Evolutionary conservation across 1,139 yeast species (phyloP).

Genomic region (Hyphopichia pseudoburtonii): DNA sequence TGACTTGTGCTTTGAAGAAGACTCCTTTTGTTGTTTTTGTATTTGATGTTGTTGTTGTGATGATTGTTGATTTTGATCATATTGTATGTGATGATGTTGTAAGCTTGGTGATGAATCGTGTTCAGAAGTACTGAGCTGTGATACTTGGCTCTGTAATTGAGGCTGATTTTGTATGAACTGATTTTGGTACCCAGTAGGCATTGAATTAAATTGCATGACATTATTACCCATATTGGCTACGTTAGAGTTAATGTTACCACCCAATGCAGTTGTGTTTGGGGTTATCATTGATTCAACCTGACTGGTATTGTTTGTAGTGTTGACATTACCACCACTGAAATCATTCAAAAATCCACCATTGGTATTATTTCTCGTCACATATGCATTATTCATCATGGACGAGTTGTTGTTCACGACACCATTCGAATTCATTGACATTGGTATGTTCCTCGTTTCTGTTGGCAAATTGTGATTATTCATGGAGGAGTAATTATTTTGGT

Average conservation of each 20-base stretch:
- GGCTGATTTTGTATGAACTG: slow-evolving; percentile 11
- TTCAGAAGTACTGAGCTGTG: no score
- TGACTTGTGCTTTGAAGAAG: not conserved
- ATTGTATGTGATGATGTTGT: no score
- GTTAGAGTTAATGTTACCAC: no score
- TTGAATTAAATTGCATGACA: slow-evolving; percentile 14
- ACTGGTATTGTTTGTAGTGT: slow-evolving; percentile 17
- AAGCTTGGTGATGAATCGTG: no score
- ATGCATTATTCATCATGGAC: not conserved
- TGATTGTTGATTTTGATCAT: no score
- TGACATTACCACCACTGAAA: slow-evolving; percentile 10
- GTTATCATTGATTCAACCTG: slow-evolving; percentile 20
- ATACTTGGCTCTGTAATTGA: slow-evolving; percentile 3
- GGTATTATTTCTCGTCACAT: no score
- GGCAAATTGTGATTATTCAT: slow-evolving; percentile 1
- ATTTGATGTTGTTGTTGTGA: not conserved
- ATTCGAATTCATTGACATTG: not conserved
- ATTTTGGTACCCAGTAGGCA: slow-evolving; percentile 1
- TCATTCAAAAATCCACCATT: no score
- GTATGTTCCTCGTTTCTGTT: no score
- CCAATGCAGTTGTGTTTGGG: slow-evolving; percentile 18
- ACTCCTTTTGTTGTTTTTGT: slow-evolving; percentile 1
- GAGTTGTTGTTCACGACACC: not conserved
- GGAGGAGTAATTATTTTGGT: not conserved
- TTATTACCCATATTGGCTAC: slow-evolving; percentile 18